Percentiles rank a stretch among this genome's conserved stretches.
Evolutionary conservation across 1,139 yeast species (phyloP).

Genomic region (Kodamaea derodonti): DNA sequence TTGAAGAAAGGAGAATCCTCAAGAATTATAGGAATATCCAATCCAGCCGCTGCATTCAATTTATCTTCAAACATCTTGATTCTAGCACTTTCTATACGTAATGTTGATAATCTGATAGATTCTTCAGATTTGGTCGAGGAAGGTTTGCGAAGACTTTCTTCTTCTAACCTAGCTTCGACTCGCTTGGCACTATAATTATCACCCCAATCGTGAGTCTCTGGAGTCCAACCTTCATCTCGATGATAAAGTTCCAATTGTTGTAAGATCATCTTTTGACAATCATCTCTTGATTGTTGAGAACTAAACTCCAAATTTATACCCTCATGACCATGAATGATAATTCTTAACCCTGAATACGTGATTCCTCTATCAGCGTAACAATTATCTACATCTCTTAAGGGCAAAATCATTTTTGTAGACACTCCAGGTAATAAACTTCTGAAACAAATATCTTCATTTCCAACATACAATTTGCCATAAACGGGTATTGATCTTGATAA

Average conservation of each 20-base stretch:
- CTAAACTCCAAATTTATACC: slow-evolving; percentile 76
- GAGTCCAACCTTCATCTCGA: slow-evolving; percentile 24
- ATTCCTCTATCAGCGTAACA: slow-evolving; percentile 60
- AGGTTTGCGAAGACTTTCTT: not conserved
- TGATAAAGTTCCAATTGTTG: slow-evolving; percentile 45
- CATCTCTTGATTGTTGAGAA: slow-evolving; percentile 63
- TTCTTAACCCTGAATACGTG: slow-evolving; percentile 60
- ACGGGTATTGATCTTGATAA: slow-evolving; percentile 68
- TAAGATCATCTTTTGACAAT: slow-evolving; percentile 56
- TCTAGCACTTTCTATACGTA: slow-evolving; percentile 44
- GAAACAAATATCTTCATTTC: slow-evolving; percentile 66
- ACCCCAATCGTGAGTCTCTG: slow-evolving; percentile 30
- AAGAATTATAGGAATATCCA: slow-evolving; percentile 61
- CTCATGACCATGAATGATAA: slow-evolving; percentile 70
- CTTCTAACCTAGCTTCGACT: not conserved
- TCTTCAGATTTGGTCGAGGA: slow-evolving; percentile 1
- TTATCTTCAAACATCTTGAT: slow-evolving; percentile 61
- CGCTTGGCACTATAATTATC: slow-evolving; percentile 14
- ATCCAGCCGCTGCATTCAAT: slow-evolving; percentile 54
- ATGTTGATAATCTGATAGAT: slow-evolving; percentile 15
- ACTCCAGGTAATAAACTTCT: slow-evolving; percentile 78
- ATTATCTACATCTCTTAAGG: slow-evolving; percentile 66
- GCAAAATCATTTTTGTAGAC: slow-evolving; percentile 79
- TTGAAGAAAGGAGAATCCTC: slow-evolving; percentile 60
- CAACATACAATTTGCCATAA: slow-evolving; percentile 78